Percentiles rank a stretch among this genome's conserved stretches.
Evolutionary conservation across 2,329 filamentous ascomycete species (phyloP).

Genomic region (Endoconidiophora polonica): DNA sequence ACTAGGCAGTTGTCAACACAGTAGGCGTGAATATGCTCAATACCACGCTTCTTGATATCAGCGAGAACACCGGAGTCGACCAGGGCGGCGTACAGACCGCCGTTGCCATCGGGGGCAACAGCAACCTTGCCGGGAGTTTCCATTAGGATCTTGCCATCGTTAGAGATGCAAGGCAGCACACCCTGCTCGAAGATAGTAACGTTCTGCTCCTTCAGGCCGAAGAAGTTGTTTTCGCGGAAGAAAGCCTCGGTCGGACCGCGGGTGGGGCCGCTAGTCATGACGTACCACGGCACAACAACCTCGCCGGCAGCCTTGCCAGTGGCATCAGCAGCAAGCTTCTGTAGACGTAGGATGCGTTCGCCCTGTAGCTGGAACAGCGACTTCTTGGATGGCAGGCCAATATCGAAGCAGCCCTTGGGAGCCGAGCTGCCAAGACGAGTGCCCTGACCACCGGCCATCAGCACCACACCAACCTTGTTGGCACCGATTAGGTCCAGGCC

Average conservation of each 20-base stretch:
- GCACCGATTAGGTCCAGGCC: constrained; percentile 66
- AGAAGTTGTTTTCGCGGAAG: constrained; percentile 80
- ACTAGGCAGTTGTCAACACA: constrained; percentile 99
- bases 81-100: constrained; percentile 87
- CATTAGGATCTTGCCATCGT: constrained; percentile 91
- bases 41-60: constrained; percentile 77
- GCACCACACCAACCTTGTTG: constrained; percentile 67
- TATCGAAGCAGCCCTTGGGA: constrained; percentile 95
- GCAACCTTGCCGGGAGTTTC: constrained; percentile 83
- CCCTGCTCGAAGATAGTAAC: constrained; percentile 93
- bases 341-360: constrained; percentile 76
- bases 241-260: constrained; percentile 82
- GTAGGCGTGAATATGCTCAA: constrained; percentile 93
- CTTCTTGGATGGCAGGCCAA: constrained; percentile 82
- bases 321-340: constrained; percentile 61
- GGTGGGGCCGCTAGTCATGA: constrained; percentile 97
- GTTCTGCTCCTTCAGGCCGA: constrained; percentile 72
- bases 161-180: constrained; percentile 88
- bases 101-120: constrained; percentile 92
- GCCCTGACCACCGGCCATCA: constrained; percentile 95
- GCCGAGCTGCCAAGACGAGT: constrained; percentile 86
- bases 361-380: constrained; percentile 95
- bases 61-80: constrained; percentile 62
- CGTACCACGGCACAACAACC: constrained; percentile 82
- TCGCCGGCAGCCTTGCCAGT: constrained; percentile 29